These are phyloP conservation scores for Theileria equi DNA, from an alignment of 169 alveolate genomes.

Conservation along the genomic window DNA sequence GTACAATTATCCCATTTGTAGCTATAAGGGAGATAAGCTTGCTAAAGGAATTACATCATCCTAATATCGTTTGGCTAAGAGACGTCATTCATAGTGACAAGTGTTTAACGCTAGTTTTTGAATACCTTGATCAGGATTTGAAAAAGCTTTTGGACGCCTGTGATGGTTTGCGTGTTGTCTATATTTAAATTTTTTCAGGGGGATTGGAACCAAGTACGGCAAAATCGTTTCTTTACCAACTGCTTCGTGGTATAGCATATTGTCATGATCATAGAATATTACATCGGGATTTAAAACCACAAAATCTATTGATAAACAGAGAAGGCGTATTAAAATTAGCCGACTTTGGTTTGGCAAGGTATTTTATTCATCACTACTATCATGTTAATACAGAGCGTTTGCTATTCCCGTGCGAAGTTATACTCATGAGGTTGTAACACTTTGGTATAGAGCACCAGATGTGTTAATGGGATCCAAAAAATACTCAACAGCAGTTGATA, in stretches of 20 bases:
- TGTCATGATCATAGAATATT: constrained; percentile 97
- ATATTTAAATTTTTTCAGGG: constrained; percentile 36
- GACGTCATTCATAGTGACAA: constrained; percentile 97
- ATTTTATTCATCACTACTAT: constrained; percentile 1
- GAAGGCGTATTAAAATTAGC: constrained; percentile 94
- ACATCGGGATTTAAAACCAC: constrained; percentile 99
- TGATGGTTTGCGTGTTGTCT: constrained; percentile 67
- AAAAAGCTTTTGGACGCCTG: constrained; percentile 92
- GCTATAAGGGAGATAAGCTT: constrained; percentile 97
- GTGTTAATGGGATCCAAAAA: constrained; percentile 96
- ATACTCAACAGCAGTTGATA: constrained; percentile 98
- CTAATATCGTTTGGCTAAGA: constrained; percentile 95
- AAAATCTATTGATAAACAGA: constrained; percentile 92
- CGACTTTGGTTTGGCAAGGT: constrained; percentile 98
- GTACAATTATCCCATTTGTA: constrained; percentile 75
- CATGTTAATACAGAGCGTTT: constrained; percentile 86
- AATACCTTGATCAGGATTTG: constrained; percentile 96
- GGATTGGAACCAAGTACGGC: constrained; percentile 86
- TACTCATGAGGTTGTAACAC: constrained; percentile 98
- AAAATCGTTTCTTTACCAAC: constrained; percentile 92
- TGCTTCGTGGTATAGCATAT: constrained; percentile 94
- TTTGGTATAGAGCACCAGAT: constrained; percentile 99
- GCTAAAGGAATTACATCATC: constrained; percentile 96
- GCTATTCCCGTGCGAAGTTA: constrained; percentile 97
- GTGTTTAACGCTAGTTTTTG: constrained; percentile 96